Base-by-base conservation (phyloP, 1,284 basidiomycete species). In the Takashimella koratensis region DNA sequence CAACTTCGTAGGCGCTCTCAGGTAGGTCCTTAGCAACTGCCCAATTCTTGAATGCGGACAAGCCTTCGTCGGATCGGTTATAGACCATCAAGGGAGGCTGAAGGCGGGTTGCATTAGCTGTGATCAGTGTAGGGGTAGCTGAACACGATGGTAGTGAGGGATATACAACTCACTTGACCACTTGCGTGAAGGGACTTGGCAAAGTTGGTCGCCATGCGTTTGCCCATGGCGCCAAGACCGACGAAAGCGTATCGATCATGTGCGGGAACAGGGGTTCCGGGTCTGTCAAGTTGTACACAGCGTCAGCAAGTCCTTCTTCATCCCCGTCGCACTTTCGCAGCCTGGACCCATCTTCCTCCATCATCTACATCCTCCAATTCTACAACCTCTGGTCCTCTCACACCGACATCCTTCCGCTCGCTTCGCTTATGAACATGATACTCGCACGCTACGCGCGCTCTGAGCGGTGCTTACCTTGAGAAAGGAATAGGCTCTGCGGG, bases 191-290 rank as follows among this genome's bases (percentile, higher is more conserved):
- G 53, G 30, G 60, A 48, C 45, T 60, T 65, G 22, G 76, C 76
- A 21, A 77, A 54, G 63, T 76, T 77, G 27, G 66, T 59, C 4
- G 75, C 74, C 66, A 74, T 74, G 39, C 69, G 56, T 52, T 63
- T 66, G n/a, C 73, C 74, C 71, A 77, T 77, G 47, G 70, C 72
- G 6, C 76, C 76, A 25, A 77, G 62, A 26, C 76, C 76, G 49
- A 76, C 61, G 53, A 75, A 76, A 3, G 71, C 76, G 22, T 71
- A 59, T 50, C 68, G 73, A 43, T 75, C 67, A 64, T 70, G 70
- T 23, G 60, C 60, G 12, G 66, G 64, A 10, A 53, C 55, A 21
- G 73, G 73, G 16, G 72, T 74, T 0, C 58, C 54, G 8, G 73
- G 73, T 45, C 72, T 73, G 26, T 1, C 10, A 36, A 36, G n/a